Percentiles rank a stretch among this genome's conserved stretches.
Evolutionary conservation across 2,329 filamentous ascomycete genomes (phyloP).

Genomic region (Nemania abortiva): DNA sequence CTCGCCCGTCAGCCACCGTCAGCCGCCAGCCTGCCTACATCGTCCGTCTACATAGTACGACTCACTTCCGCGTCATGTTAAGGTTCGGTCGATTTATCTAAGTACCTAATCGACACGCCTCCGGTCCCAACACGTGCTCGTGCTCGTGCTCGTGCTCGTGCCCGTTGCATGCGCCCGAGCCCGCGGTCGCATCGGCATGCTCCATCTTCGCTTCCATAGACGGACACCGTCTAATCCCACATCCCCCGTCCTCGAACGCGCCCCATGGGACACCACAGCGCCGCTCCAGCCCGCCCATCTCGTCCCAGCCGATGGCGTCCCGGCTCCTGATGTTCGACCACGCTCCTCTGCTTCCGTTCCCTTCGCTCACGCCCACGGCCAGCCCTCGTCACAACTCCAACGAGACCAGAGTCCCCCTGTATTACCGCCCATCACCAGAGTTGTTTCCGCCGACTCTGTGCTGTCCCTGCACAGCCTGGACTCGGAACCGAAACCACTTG

Average conservation of each 20-base stretch:
- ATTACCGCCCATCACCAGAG: constrained; percentile 62
- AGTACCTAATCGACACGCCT: not conserved
- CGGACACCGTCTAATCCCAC: constrained; percentile 67
- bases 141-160: not conserved
- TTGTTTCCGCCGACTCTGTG: constrained; percentile 58
- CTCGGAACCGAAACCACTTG: constrained; percentile 15
- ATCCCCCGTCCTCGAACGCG: constrained; percentile 64
- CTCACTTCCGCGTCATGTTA: constrained; percentile 43
- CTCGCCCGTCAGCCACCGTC: not conserved
- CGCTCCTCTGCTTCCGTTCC: constrained; percentile 46
- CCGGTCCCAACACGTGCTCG: constrained; percentile 27
- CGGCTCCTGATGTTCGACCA: constrained; percentile 59
- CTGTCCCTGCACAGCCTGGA: constrained; percentile 41
- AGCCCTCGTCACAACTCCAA: constrained; percentile 54
- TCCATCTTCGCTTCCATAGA: constrained; percentile 70
- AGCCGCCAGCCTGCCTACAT: constrained; percentile 2
- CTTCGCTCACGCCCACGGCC: constrained; percentile 51
- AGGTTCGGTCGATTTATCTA: constrained; percentile 36
- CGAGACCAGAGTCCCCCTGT: constrained; percentile 49
- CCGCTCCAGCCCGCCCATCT: constrained; percentile 58
- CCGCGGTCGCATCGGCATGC: constrained; percentile 53
- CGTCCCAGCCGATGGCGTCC: constrained; percentile 59
- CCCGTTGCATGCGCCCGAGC: not conserved
- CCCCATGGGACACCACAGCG: constrained; percentile 55
- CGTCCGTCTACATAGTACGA: not conserved